Percentiles rank a stretch among this genome's conserved stretches.
phyloP scores from a whole-genome alignment of 805 yeast genomes.

The Saturnispora besseyi region DNA sequence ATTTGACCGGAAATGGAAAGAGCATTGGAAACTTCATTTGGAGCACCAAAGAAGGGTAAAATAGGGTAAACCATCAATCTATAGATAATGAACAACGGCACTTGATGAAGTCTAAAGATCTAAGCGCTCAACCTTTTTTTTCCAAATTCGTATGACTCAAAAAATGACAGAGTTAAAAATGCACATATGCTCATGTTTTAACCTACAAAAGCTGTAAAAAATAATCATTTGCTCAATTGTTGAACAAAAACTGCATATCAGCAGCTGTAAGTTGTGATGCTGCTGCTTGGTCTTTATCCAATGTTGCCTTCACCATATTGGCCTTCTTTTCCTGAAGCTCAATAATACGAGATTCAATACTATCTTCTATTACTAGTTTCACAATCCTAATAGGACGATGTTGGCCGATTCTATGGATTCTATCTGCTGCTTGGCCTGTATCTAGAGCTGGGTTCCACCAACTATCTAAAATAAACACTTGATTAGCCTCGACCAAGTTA shows the following conservation, averaged over 20 bases:
- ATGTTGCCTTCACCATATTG: constrained; percentile 94
- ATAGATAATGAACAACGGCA: neutral
- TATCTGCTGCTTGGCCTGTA: constrained; percentile 91
- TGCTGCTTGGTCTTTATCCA: constrained; percentile 87
- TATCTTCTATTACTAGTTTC: constrained; percentile 89
- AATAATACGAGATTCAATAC: constrained; percentile 91
- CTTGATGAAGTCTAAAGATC: neutral
- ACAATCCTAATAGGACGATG: constrained; percentile 89
- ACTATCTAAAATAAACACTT: constrained; percentile 91
- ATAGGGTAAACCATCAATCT: constrained; percentile 27
- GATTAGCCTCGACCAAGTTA: constrained; percentile 93
- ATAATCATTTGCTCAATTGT: constrained; percentile 38
- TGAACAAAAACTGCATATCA: constrained; percentile 89
- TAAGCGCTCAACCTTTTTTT: neutral
- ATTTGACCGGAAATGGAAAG: constrained; percentile 26
- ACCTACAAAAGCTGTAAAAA: neutral
- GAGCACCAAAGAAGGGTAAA: constrained; percentile 21
- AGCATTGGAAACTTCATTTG: constrained; percentile 9
- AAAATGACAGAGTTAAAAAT: neutral
- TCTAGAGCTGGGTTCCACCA: constrained; percentile 99
- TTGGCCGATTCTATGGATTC: constrained; percentile 97
- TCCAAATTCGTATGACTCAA: neutral
- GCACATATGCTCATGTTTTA: neutral
- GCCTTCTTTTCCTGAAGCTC: constrained; percentile 97
- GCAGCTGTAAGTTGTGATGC: constrained; percentile 83